These are phyloP conservation scores for Aspergillus fumigatiaffinis DNA, from an alignment of 2,329 filamentous ascomycete species.

Conservation along the genomic window DNA sequence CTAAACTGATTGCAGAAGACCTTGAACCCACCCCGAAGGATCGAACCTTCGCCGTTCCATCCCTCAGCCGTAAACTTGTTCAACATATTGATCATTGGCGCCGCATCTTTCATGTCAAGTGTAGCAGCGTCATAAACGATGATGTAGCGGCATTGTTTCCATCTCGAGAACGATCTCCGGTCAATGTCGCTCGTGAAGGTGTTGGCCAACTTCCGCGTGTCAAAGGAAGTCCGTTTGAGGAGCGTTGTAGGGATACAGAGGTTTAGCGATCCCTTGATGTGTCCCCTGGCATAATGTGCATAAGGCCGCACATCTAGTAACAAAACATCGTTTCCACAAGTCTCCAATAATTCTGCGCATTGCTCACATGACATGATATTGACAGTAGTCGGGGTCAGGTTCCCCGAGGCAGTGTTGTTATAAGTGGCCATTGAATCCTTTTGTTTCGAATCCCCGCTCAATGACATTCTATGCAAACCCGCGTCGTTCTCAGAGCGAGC, in stretches of 20 bases:
- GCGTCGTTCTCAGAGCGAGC: slow-evolving; percentile 18
- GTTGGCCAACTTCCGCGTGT: slow-evolving; percentile 78
- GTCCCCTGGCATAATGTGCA: slow-evolving; percentile 71
- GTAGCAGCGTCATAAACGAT: slow-evolving; percentile 84
- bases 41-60: slow-evolving; percentile 68
- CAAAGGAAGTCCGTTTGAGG: slow-evolving; percentile 85
- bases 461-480: slow-evolving; percentile 15
- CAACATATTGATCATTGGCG: slow-evolving; percentile 76
- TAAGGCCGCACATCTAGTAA: slow-evolving; percentile 83
- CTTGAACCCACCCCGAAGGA: slow-evolving; percentile 78
- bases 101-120: slow-evolving; percentile 72
- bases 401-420: not conserved
- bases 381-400: slow-evolving; percentile 33
- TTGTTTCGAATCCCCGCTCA: slow-evolving; percentile 9
- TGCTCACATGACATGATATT: slow-evolving; percentile 49
- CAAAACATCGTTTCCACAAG: slow-evolving; percentile 54
- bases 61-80: slow-evolving; percentile 89
- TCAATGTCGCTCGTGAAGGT: slow-evolving; percentile 74
- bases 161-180: slow-evolving; percentile 68
- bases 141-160: slow-evolving; percentile 70
- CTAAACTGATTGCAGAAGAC: slow-evolving; percentile 68
- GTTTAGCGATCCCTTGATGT: slow-evolving; percentile 78
- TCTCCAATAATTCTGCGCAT: slow-evolving; percentile 56
- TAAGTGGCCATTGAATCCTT: not conserved
- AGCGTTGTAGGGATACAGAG: slow-evolving; percentile 93